These are phyloP conservation scores for Bipolaris oryzae DNA, from an alignment of 2,329 filamentous ascomycete species.

Conservation along the genomic window DNA sequence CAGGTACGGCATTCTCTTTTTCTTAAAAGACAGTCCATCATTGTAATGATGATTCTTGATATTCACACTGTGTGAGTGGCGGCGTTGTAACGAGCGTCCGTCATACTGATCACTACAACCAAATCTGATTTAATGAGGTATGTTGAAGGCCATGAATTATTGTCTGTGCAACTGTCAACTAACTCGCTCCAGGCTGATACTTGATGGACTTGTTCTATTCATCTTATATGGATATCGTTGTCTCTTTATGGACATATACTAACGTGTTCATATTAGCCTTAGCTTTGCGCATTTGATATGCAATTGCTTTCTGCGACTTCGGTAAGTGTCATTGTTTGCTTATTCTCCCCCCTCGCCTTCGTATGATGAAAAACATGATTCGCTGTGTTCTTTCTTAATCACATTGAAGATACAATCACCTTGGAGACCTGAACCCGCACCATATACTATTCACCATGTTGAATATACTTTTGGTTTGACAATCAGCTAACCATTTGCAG, in stretches of 20 bases:
- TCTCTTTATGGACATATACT: conserved; percentile 25
- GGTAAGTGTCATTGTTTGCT: conserved; percentile 24
- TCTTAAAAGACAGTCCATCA: conserved; percentile 51
- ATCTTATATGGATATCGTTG: conserved; percentile 16
- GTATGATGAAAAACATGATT: conserved; percentile 65
- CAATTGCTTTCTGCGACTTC: background rate
- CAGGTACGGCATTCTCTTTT: conserved; percentile 40
- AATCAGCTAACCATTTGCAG: conserved; percentile 16
- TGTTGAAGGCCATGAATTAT: conserved; percentile 14
- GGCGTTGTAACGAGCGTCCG: conserved; percentile 54
- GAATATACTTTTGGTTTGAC: background rate
- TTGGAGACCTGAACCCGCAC: conserved; percentile 65
- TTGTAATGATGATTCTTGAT: conserved; percentile 67
- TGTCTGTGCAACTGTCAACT: conserved; percentile 19
- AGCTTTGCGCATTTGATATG: background rate
- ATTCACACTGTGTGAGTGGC: conserved; percentile 74
- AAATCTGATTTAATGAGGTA: conserved; percentile 76
- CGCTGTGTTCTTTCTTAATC: conserved; percentile 68
- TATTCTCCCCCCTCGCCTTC: conserved; percentile 14
- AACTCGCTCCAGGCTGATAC: conserved; percentile 43
- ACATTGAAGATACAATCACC: conserved; percentile 66
- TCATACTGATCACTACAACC: conserved; percentile 65
- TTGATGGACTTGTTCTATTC: conserved; percentile 42
- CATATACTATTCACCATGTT: background rate
- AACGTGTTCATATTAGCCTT: conserved; percentile 23